Base-by-base conservation (phyloP, 306 rosid species). In the Cyamopsis tetragonoloba region DNA sequence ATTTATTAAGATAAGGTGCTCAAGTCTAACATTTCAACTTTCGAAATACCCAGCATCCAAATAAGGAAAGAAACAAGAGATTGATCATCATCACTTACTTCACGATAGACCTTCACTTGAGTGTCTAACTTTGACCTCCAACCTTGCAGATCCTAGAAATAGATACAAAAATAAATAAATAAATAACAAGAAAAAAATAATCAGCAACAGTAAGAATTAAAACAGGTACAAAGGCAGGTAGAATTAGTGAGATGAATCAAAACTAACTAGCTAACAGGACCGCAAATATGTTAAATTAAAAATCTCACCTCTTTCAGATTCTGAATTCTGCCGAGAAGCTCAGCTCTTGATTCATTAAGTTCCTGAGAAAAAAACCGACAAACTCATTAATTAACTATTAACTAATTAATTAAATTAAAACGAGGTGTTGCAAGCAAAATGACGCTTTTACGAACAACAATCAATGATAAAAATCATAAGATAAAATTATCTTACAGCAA, bases 121-220 rank as follows among this genome's bases (percentile, higher is more conserved):
- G 88, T 80, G 69, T 95, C 96, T 6, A 95, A 75, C 68, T 88
- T 95, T 24, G 88, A 90, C 77, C 97, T 86, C 99, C 99, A 95
- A 59, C 72, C 72, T 77, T 90, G 99, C 74, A 95, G 84, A 88
- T 95, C 99, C 99, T 95, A 65, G 34, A 31, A 62, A 56, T 17
- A 61, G 4, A 55, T 51, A 48, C 37, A 41, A 62, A 38, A 4
- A 12, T n/a, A 14, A 39, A 50, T 1, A 38, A 23, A 28, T n/a
- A 3, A 6, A 18, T 13, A 28, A 18, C 6, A 27, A 5, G 30
- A 18, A 4, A 22, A 26, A 58, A 22, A 14, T 22, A 60, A 3
- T 61, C 65, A 55, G 31, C 14, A 30, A 39, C 2, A 37, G 14
- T 41, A 2, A 56, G 24, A 11, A 20, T 5, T 23, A 7, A 28